Evolutionary conservation across 768 basidiomycete species (phyloP).

Genomic region (Lenzites betulinus): DNA sequence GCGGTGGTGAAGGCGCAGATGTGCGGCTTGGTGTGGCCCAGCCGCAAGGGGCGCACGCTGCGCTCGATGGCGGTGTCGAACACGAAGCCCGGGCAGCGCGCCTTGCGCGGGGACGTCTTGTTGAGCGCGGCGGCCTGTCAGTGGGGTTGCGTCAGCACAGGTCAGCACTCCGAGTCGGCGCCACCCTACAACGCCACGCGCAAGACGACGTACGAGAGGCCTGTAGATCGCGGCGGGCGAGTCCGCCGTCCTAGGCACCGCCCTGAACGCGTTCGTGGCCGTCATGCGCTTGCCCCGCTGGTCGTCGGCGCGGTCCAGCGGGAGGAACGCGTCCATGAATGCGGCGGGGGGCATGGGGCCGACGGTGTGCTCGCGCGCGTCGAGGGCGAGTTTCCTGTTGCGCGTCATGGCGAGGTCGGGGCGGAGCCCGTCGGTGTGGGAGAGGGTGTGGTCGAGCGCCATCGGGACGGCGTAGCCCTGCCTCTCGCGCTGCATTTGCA

Average conservation of each 20-base stretch:
- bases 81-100: constrained; percentile 8
- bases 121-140: not conserved
- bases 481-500: too few relatives aligned
- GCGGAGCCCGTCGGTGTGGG: not conserved
- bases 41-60: not conserved
- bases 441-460: not conserved
- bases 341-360: constrained; percentile 16
- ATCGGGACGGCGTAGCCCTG: not conserved
- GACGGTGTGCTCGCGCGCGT: not conserved
- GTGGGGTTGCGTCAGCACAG: constrained; percentile 20
- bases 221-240: not conserved
- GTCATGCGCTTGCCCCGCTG: not conserved
- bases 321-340: constrained; percentile 2
- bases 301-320: rapidly evolving
- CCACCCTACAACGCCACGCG: too few relatives aligned
- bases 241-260: not conserved
- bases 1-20: constrained; percentile 8
- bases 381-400: not conserved
- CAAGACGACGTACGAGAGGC: not conserved
- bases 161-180: too few relatives aligned
- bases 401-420: not conserved
- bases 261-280: not conserved
- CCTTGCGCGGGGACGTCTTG: not conserved
- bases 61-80: not conserved
- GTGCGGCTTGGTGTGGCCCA: constrained; percentile 1